phyloP scores from a whole-genome alignment of 2,329 filamentous ascomycete species.

The Fusarium nematophilum region DNA sequence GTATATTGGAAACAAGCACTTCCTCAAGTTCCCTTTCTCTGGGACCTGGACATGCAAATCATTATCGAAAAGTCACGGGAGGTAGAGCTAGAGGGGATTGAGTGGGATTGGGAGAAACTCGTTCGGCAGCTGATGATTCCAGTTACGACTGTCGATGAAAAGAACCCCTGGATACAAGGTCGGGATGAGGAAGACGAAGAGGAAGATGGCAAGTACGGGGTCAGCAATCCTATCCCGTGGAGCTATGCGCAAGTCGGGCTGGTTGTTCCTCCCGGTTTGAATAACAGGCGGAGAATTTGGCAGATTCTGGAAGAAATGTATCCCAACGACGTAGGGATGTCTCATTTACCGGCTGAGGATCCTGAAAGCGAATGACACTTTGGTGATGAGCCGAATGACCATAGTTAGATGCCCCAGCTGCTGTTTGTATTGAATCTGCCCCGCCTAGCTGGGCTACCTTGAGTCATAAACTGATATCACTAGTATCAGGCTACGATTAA shows the following conservation, averaged over 20 bases:
- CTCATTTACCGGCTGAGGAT: too few species aligned
- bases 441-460: too few species aligned
- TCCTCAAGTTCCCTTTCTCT: conserved; percentile 16
- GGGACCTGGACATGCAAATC: conserved; percentile 1
- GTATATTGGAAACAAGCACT: conserved; percentile 2
- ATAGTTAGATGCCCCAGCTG: too few species aligned
- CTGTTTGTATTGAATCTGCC: too few species aligned
- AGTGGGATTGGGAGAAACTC: conserved; percentile 23
- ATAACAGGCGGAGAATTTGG: conserved; percentile 21
- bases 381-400: too few species aligned
- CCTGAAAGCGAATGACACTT: too few species aligned
- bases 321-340: conserved; percentile 1
- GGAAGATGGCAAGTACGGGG: too few species aligned
- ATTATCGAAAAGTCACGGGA: not conserved
- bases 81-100: not conserved
- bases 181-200: too few species aligned
- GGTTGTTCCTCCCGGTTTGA: conserved; percentile 5
- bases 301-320: conserved; percentile 23
- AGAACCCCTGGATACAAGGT: not conserved
- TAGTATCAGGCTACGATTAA: too few species aligned
- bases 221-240: not conserved
- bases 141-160: not conserved
- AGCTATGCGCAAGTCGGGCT: conserved; percentile 3
- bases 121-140: conserved; percentile 8
- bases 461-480: too few species aligned